Percentiles rank a stretch among this genome's conserved stretches.
Evolutionary conservation across 352 stramenopile species (phyloP).

Genomic region (Salisapilia sapeloensis): DNA sequence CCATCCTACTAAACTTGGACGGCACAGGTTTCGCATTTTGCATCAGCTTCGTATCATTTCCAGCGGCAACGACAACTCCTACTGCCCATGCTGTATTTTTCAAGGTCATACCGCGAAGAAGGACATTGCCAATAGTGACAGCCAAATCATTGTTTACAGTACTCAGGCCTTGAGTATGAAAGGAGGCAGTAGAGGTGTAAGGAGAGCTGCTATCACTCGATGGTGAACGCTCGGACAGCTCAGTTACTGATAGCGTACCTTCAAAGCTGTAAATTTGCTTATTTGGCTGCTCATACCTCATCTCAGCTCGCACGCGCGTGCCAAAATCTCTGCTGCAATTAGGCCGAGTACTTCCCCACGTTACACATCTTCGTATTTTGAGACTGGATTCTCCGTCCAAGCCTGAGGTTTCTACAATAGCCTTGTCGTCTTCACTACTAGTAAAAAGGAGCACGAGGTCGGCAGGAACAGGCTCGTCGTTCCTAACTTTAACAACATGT

Average conservation of each 20-base stretch:
- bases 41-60: constrained; percentile 67
- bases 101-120: constrained; percentile 67
- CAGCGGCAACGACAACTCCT: constrained; percentile 58
- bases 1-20: constrained; percentile 72
- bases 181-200: no score
- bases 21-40: constrained; percentile 78
- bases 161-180: no score
- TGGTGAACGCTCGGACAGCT: not conserved
- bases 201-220: no score
- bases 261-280: constrained; percentile 74
- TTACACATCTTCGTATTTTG: constrained; percentile 51
- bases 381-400: constrained; percentile 74
- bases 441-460: constrained; percentile 85
- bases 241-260: constrained; percentile 16
- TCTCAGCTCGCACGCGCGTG: constrained; percentile 24
- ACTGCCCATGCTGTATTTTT: constrained; percentile 73
- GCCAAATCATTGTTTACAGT: no score
- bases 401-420: constrained; percentile 70
- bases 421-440: constrained; percentile 46
- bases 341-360: constrained; percentile 29
- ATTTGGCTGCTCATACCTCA: constrained; percentile 64
- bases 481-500: constrained; percentile 74
- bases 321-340: constrained; percentile 26
- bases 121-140: constrained; percentile 63
- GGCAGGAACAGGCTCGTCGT: constrained; percentile 81